Conservation (phyloP, 2,329 filamentous ascomycete species). For the Fusarium sp. region DNA sequence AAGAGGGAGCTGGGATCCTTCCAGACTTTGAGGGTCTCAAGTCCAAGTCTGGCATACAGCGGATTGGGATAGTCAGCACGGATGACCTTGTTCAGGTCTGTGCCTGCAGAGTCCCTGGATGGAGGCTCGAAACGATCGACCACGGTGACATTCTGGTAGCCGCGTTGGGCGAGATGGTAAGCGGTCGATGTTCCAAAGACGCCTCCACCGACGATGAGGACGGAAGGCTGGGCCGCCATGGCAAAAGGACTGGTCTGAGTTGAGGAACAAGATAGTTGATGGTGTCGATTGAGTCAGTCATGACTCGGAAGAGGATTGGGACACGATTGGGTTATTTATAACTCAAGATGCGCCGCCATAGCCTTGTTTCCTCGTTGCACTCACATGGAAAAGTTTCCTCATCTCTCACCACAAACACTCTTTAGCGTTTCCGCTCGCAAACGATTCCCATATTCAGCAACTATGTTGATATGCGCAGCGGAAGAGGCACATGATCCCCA, state of each 20-base stretch:
- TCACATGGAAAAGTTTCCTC: constrained; percentile 11
- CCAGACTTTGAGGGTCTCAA: constrained; percentile 46
- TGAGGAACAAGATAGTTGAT: background rate
- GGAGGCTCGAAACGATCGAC: constrained; percentile 55
- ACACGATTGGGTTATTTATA: constrained; percentile 1
- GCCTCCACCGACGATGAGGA: constrained; percentile 56
- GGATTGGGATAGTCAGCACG: constrained; percentile 66
- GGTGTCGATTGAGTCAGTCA: background rate
- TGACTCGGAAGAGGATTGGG: background rate
- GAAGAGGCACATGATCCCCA: background rate
- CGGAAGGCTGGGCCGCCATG: constrained; percentile 45
- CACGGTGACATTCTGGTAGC: constrained; percentile 58
- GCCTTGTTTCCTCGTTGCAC: background rate
- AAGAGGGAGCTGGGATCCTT: constrained; percentile 44
- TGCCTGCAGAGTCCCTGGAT: constrained; percentile 61
- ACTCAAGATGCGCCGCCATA: background rate
- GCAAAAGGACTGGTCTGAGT: background rate
- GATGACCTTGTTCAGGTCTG: constrained; percentile 70
- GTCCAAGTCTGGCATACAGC: constrained; percentile 61
- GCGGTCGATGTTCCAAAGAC: constrained; percentile 62
- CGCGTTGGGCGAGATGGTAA: constrained; percentile 54
- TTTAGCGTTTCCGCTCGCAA: background rate
- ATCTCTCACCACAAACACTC: constrained; percentile 1
- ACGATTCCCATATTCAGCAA: too few relatives aligned
- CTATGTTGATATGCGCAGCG: too few relatives aligned